Evolutionary conservation across 148 eudicot genomes (phyloP).

Genomic region (Rhododendron molle): DNA sequence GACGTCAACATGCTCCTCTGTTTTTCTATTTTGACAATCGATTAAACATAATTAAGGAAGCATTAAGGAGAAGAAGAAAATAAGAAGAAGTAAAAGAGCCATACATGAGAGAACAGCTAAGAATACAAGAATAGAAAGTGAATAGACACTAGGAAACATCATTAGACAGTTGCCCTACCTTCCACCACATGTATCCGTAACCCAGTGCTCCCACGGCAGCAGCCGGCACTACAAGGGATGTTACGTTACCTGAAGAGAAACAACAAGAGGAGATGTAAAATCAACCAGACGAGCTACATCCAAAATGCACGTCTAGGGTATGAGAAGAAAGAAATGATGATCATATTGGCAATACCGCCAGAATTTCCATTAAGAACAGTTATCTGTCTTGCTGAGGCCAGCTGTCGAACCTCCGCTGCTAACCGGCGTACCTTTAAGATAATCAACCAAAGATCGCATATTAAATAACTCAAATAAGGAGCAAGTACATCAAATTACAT

Average conservation of each 20-base stretch:
- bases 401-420: slow-evolving; percentile 72
- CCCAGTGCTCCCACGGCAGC: slow-evolving; percentile 78
- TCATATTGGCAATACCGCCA: slow-evolving; percentile 34
- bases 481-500: background rate
- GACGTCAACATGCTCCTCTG: background rate
- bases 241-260: slow-evolving; percentile 34
- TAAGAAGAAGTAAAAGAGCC: background rate
- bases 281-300: background rate
- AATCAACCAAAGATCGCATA: background rate
- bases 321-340: background rate
- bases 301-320: background rate
- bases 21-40: background rate
- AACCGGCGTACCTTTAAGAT: slow-evolving; percentile 67
- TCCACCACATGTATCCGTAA: slow-evolving; percentile 99
- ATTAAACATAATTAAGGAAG: too few species aligned
- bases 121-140: background rate
- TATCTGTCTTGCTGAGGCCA: slow-evolving; percentile 63
- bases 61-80: background rate
- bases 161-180: slow-evolving; percentile 40
- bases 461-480: background rate
- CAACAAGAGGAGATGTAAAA: background rate
- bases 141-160: background rate
- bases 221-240: slow-evolving; percentile 67
- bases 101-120: background rate
- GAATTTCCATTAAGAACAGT: slow-evolving; percentile 76